These are phyloP conservation scores for Saccharomyces hybrid DNA, from an alignment of 1,139 yeast genomes.

Conservation along the genomic window DNA sequence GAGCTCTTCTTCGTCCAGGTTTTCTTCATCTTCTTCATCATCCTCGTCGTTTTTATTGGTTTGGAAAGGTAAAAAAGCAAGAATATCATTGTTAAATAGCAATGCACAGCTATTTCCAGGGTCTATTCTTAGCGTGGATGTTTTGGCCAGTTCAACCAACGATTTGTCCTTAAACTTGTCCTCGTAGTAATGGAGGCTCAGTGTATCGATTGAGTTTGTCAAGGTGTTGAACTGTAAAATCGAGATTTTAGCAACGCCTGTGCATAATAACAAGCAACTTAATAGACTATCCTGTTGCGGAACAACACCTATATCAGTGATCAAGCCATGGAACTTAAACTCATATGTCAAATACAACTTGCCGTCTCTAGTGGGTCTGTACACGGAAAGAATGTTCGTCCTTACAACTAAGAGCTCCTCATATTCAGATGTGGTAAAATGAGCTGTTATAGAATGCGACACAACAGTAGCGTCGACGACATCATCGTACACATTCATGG, in stretches of 20 bases:
- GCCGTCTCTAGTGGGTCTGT: conserved; percentile 36
- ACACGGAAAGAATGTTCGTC: conserved; percentile 67
- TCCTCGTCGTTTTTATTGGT: conserved; percentile 15
- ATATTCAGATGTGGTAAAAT: conserved; percentile 46
- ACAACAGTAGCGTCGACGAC: conserved; percentile 75
- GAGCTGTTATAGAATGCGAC: conserved; percentile 52
- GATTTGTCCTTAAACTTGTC: conserved; percentile 49
- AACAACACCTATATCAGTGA: conserved; percentile 51
- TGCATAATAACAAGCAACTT: conserved; percentile 61
- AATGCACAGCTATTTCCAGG: conserved; percentile 58
- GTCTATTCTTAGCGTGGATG: conserved; percentile 53
- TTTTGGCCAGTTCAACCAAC: conserved; percentile 37
- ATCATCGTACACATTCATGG: conserved; percentile 82
- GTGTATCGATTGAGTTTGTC: conserved; percentile 49
- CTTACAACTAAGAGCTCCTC: conserved; percentile 63
- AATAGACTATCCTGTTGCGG: conserved; percentile 41
- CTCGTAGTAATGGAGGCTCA: conserved; percentile 84
- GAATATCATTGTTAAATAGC: conserved; percentile 58
- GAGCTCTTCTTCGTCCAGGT: conserved; percentile 18
- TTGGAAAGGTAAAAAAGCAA: conserved; percentile 62
- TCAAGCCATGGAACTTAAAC: conserved; percentile 63
- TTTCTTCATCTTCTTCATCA: conserved; percentile 2
- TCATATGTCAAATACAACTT: conserved; percentile 55
- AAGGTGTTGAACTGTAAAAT: conserved; percentile 62
- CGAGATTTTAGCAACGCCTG: conserved; percentile 71